Conservation (phyloP, 1,284 basidiomycete species). For the Blastosporella zonata region DNA sequence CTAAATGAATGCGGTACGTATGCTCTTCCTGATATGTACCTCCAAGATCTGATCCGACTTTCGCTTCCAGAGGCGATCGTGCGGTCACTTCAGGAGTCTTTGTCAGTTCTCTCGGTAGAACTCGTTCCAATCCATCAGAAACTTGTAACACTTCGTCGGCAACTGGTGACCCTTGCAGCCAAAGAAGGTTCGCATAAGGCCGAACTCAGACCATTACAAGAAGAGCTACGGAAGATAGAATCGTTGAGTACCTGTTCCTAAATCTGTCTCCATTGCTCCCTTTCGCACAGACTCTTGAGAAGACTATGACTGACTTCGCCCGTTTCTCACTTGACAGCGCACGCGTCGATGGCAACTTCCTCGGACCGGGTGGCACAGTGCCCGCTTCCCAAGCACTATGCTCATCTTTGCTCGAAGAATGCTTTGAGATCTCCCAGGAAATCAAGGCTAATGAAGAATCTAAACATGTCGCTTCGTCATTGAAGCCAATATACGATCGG, state of each 20-base stretch:
- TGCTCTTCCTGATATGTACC: neutral
- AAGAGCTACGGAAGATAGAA: slow-evolving; percentile 95
- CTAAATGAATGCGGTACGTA: slow-evolving; percentile 87
- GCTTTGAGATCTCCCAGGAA: slow-evolving; percentile 96
- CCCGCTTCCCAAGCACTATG: slow-evolving; percentile 90
- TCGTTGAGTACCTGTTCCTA: slow-evolving; percentile 66
- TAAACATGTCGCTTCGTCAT: slow-evolving; percentile 82
- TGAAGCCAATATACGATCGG: slow-evolving; percentile 95
- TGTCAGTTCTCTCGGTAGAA: slow-evolving; percentile 83
- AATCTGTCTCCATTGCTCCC: slow-evolving; percentile 29
- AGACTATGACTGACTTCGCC: slow-evolving; percentile 18
- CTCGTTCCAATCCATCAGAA: slow-evolving; percentile 88
- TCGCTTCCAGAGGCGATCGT: slow-evolving; percentile 67
- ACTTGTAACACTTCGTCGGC: slow-evolving; percentile 84
- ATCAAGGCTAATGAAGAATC: slow-evolving; percentile 93
- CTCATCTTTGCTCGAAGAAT: slow-evolving; percentile 90
- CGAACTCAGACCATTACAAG: slow-evolving; percentile 87
- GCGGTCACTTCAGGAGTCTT: slow-evolving; percentile 73
- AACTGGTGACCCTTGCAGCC: slow-evolving; percentile 86
- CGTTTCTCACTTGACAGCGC: slow-evolving; percentile 47
- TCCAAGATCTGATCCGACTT: neutral
- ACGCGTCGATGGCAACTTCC: slow-evolving; percentile 94
- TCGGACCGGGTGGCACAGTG: slow-evolving; percentile 89
- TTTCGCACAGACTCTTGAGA: slow-evolving; percentile 9
- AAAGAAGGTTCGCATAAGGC: slow-evolving; percentile 82